Evolutionary conservation across 768 basidiomycete genomes (phyloP).

Genomic region (Termitomyces sp.): DNA sequence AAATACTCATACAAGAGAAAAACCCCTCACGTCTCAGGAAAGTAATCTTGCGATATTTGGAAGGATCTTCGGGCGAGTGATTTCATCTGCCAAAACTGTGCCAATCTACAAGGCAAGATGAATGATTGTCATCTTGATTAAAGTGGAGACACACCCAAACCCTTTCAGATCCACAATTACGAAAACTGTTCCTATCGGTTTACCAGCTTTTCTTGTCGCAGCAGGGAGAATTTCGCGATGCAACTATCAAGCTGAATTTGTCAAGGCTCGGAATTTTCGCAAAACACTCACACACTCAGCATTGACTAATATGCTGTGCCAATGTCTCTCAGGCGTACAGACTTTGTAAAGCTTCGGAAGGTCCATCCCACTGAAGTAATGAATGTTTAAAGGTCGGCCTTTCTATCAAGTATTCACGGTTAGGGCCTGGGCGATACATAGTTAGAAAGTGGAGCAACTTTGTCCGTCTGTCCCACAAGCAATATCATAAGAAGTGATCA

Average conservation of each 20-base stretch:
- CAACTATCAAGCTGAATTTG: slow-evolving; percentile 25
- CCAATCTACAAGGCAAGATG: slow-evolving; percentile 33
- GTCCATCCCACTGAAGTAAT: slow-evolving; percentile 56
- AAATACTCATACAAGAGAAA: neutral
- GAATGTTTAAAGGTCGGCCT: slow-evolving; percentile 69
- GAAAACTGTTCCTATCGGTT: slow-evolving; percentile 42
- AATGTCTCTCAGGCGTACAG: slow-evolving; percentile 54
- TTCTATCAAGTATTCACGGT: slow-evolving; percentile 36
- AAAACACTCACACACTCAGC: slow-evolving; percentile 42
- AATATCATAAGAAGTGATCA: neutral
- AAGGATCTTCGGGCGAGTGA: slow-evolving; percentile 54
- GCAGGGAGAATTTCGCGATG: slow-evolving; percentile 64
- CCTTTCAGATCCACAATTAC: slow-evolving; percentile 69
- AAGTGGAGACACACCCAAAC: slow-evolving; percentile 46
- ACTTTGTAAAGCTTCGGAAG: slow-evolving; percentile 49
- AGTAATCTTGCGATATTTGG: slow-evolving; percentile 76
- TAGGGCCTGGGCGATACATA: neutral
- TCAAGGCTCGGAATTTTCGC: neutral
- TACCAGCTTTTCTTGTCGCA: slow-evolving; percentile 49
- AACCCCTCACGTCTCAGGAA: slow-evolving; percentile 59
- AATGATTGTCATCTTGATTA: neutral
- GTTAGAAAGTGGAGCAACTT: slow-evolving; percentile 29
- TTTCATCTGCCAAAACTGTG: slow-evolving; percentile 76
- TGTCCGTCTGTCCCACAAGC: slow-evolving; percentile 49
- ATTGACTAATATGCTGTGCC: slow-evolving; percentile 60